phyloP scores from a whole-genome alignment of 2,329 filamentous ascomycete genomes.

The Ophioceras dolichostomum region DNA sequence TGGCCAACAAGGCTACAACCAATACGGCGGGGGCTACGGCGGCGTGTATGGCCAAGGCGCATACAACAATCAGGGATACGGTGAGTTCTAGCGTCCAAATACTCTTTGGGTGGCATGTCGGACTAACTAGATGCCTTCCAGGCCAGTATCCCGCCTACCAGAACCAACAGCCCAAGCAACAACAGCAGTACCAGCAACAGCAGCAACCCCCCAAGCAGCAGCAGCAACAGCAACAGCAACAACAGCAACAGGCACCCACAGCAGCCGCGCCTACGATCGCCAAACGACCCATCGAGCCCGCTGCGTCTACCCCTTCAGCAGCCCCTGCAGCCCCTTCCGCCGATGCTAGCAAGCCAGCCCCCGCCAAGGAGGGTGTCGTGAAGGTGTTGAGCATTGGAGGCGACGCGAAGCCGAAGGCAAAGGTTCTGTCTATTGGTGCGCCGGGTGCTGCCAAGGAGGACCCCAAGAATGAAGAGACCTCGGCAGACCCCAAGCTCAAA shows the following conservation, averaged over 20 bases:
- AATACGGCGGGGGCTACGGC: conserved; percentile 29
- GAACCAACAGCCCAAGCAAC: conserved; percentile 29
- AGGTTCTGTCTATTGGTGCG: conserved; percentile 64
- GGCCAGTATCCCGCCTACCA: conserved; percentile 39
- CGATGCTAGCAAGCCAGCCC: conserved; percentile 34
- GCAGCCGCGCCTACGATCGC: conserved; percentile 47
- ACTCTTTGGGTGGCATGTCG: not conserved
- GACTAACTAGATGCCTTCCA: conserved; percentile 9
- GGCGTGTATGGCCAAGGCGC: conserved; percentile 26
- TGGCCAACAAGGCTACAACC: conserved; percentile 29
- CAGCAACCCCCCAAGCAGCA: conserved; percentile 34
- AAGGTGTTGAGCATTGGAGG: conserved; percentile 55
- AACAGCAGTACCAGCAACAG: conserved; percentile 23
- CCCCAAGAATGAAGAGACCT: conserved; percentile 33
- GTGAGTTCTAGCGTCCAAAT: conserved; percentile 12
- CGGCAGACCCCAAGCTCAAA: too few relatives aligned
- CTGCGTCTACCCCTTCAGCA: conserved; percentile 21
- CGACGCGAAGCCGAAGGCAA: conserved; percentile 41
- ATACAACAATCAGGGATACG: conserved; percentile 38
- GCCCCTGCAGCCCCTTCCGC: conserved; percentile 27
- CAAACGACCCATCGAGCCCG: conserved; percentile 43
- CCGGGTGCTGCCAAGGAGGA: conserved; percentile 27
- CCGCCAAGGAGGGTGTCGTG: conserved; percentile 40
- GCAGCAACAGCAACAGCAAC: conserved; percentile 25
- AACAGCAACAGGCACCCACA: conserved; percentile 19